Base-by-base conservation (phyloP, 2,329 filamentous ascomycete genomes). In the Penicillium sp. region DNA sequence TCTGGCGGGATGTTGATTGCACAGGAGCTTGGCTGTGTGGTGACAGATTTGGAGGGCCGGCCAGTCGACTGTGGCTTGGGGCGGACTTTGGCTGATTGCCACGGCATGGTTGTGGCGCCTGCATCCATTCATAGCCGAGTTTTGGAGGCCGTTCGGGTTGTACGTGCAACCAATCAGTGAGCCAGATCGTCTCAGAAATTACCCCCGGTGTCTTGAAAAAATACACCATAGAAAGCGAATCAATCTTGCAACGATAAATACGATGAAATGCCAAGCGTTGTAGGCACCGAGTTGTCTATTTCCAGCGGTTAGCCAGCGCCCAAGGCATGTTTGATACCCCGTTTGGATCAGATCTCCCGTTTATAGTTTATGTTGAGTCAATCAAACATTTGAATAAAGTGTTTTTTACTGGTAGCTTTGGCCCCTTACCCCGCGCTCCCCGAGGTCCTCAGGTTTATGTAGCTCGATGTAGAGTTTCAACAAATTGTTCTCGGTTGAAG, bases 1-100 rank as follows among this genome's bases (percentile, higher is more conserved):
- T 79, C 79, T 1, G 81, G 81, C 5, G 81, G 81, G 0, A 77
- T 81, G 61, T 64, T 83, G 25, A 73, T 84, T 42, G 79, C 75
- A 51, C 67, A 77, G 53, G 81, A 84, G 62, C 73, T 77, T 1
- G 81, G 82, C 6, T 79, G 78, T 8, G 69, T 73, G 47, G 75
- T 84, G 23, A 79, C 74, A 2, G 82, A 84, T 65, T 66, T 83
- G 43, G 67, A 79, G 27, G 81, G 82, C 1, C 78, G 72, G 33
- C 61, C 72, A 3, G 77, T 83, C 31, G 78, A 82, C 55, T 82
- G 81, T 61, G 68, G 72, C 6, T 52, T 68, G n/a, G 77, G 77
- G 6, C 68, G 77, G 56, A 72, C 66, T 14, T 62, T 78, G 42
- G 66, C 68, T 15, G 66, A 62, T 7, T 76, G 76, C 54, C 67